Conservation (phyloP, 2,329 filamentous ascomycete species). For the Diaporthe citri region DNA sequence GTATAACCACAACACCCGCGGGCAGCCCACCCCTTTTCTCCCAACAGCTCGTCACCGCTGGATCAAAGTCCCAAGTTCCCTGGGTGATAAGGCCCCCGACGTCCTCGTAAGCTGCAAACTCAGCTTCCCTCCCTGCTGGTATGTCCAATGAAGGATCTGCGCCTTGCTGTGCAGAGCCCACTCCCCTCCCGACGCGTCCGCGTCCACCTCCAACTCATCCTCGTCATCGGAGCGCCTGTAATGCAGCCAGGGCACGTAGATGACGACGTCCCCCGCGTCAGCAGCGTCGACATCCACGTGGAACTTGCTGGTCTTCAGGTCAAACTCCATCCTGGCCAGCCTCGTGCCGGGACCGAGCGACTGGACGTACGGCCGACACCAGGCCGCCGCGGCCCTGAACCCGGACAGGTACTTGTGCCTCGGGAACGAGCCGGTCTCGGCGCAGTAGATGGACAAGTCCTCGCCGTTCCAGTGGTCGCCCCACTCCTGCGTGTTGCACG, state of each 20-base stretch:
- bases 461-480: slow-evolving; percentile 46
- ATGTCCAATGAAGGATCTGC: slow-evolving; percentile 11
- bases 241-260: slow-evolving; percentile 30
- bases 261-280: background rate
- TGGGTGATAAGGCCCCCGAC: background rate
- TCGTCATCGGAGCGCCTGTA: slow-evolving; percentile 2
- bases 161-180: background rate
- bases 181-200: background rate
- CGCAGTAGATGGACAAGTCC: slow-evolving; percentile 44
- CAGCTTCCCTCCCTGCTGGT: background rate
- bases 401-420: slow-evolving; percentile 37
- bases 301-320: slow-evolving; percentile 19
- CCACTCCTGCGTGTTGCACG: slow-evolving; percentile 44
- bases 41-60: background rate
- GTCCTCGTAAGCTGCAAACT: background rate
- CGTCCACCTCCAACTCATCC: slow-evolving; percentile 14
- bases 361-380: slow-evolving; percentile 43
- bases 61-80: slow-evolving; percentile 21
- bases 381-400: slow-evolving; percentile 41
- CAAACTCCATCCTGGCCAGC: slow-evolving; percentile 17
- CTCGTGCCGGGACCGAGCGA: slow-evolving; percentile 28
- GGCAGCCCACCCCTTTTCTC: too few relatives aligned
- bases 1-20: too few relatives aligned
- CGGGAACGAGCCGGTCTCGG: slow-evolving; percentile 44
- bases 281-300: background rate